Conservation (phyloP, 345 rosid species). For the Odontarrhena argentea region DNA sequence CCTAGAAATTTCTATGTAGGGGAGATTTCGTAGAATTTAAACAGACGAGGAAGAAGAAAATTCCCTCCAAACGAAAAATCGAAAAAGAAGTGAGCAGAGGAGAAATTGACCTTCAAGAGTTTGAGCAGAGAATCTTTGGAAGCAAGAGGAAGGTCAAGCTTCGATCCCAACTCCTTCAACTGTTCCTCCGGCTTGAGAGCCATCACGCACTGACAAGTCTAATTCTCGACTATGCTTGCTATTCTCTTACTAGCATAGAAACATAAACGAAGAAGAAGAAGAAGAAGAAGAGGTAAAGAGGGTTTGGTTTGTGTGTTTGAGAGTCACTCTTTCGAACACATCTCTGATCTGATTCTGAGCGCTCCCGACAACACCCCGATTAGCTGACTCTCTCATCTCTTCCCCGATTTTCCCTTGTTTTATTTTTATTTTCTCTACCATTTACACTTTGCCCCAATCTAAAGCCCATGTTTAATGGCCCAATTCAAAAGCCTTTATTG, state of each 20-base stretch:
- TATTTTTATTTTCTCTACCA: conserved; percentile 20
- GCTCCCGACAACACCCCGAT: conserved; percentile 42
- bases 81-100: conserved; percentile 4
- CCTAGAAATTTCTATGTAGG: background rate
- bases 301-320: conserved; percentile 9
- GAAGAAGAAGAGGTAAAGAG: background rate
- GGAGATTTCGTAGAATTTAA: conserved; percentile 18
- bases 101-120: conserved; percentile 69
- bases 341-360: conserved; percentile 45
- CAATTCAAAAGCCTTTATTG: background rate
- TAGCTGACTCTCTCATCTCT: conserved; percentile 43
- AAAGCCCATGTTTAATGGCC: conserved; percentile 17
- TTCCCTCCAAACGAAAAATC: conserved; percentile 29
- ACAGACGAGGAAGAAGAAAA: conserved; percentile 24
- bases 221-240: too few species aligned
- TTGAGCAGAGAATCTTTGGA: conserved; percentile 73
- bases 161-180: conserved; percentile 86
- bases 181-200: conserved; percentile 64
- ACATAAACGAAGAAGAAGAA: conserved; percentile 21
- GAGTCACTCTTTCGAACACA: conserved; percentile 43
- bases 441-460: background rate
- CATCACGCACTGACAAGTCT: conserved; percentile 42
- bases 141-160: conserved; percentile 71
- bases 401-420: conserved; percentile 18
- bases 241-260: too few species aligned